Percentiles rank a stretch among this genome's conserved stretches.
Evolutionary conservation across 2,329 filamentous ascomycete genomes (phyloP).

Genomic region (Fusarium brachygibbosum): DNA sequence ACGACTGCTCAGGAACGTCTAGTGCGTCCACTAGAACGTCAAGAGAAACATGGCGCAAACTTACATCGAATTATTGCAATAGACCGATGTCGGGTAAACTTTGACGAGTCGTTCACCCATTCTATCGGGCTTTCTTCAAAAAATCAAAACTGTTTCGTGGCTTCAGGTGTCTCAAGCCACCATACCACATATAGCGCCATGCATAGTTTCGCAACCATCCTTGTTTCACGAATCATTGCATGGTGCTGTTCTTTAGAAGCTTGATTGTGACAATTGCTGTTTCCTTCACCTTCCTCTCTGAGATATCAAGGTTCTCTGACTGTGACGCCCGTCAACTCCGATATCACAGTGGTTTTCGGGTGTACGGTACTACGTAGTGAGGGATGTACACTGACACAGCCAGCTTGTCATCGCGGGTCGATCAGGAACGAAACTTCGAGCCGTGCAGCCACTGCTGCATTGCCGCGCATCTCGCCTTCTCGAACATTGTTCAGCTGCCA

Average conservation of each 20-base stretch:
- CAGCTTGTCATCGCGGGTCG: conserved; percentile 25
- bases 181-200: conserved; percentile 11
- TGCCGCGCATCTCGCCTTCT: conserved; percentile 9
- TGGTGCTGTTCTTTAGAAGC: conserved; percentile 2
- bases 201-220: conserved; percentile 3
- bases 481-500: conserved; percentile 26
- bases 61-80: conserved; percentile 2
- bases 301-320: conserved; percentile 16
- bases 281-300: conserved; percentile 38
- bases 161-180: conserved; percentile 22
- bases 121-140: conserved; percentile 3
- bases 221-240: conserved; percentile 19
- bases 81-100: conserved; percentile 3
- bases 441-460: conserved; percentile 21
- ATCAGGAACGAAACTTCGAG: conserved; percentile 42
- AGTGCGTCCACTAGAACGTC: conserved; percentile 30
- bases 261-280: conserved; percentile 9
- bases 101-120: conserved; percentile 12
- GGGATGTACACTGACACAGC: neutral
- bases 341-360: neutral
- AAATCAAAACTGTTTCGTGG: conserved; percentile 9
- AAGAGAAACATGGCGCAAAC: conserved; percentile 33
- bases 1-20: conserved; percentile 1
- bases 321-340: conserved; percentile 18
- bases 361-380: neutral